These are phyloP conservation scores for Phylloporus arenicola DNA, from an alignment of 768 basidiomycete species.

Conservation along the genomic window DNA sequence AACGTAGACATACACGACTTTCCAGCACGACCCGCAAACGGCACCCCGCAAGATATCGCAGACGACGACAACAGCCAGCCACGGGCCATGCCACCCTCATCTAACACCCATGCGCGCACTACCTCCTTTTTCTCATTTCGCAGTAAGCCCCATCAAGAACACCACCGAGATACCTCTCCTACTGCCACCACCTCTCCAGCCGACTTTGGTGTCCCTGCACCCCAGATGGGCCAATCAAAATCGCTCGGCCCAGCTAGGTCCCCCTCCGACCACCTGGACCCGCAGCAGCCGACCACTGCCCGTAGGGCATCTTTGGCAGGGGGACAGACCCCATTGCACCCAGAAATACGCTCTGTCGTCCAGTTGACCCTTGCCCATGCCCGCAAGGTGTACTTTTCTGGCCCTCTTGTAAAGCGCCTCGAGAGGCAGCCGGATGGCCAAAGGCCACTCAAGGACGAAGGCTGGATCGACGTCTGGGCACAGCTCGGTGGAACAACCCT, in stretches of 20 bases:
- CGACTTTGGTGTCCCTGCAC: slow-evolving; percentile 22
- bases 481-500: slow-evolving; percentile 86
- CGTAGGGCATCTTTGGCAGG: slow-evolving; percentile 19
- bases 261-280: slow-evolving; percentile 20
- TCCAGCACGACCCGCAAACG: slow-evolving; percentile 25
- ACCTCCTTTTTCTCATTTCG: slow-evolving; percentile 64
- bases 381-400: slow-evolving; percentile 84
- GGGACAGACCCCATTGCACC: slow-evolving; percentile 45
- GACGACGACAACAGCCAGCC: slow-evolving; percentile 21
- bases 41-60: slow-evolving; percentile 14
- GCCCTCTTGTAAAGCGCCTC: slow-evolving; percentile 69
- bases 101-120: slow-evolving; percentile 45
- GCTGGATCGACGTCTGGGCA: slow-evolving; percentile 84
- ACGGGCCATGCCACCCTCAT: slow-evolving; percentile 22
- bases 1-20: slow-evolving; percentile 30
- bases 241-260: slow-evolving; percentile 27
- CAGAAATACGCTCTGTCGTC: slow-evolving; percentile 78
- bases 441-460: slow-evolving; percentile 63
- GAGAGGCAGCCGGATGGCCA: slow-evolving; percentile 78
- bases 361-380: slow-evolving; percentile 69
- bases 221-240: slow-evolving; percentile 31
- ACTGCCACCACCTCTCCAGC: slow-evolving; percentile 10
- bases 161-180: slow-evolving; percentile 14
- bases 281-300: slow-evolving; percentile 12
- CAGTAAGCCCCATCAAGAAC: slow-evolving; percentile 31